Evolutionary conservation across 352 stramenopile species (phyloP).

Genomic region (Phytopythium ostracodes): DNA sequence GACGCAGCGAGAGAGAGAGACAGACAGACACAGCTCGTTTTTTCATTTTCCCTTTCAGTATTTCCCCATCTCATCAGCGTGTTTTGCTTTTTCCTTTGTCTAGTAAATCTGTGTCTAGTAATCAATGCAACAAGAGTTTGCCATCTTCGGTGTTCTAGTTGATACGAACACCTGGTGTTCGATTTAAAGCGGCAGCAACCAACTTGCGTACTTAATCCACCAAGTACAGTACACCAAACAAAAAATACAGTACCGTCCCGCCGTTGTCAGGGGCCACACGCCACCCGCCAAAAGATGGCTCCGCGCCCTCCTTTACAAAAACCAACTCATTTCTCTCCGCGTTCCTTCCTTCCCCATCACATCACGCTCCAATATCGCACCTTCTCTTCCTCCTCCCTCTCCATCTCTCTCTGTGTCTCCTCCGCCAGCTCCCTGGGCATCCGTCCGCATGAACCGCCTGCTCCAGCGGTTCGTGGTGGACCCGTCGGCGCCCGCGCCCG

Average conservation of each 20-base stretch:
- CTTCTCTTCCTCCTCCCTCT: too few species aligned
- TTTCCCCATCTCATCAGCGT: background rate
- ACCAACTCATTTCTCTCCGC: background rate
- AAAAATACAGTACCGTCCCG: background rate
- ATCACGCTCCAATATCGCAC: too few species aligned
- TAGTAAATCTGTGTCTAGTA: too few species aligned
- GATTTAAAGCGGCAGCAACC: too few species aligned
- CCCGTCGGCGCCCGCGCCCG: background rate
- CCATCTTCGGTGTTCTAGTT: too few species aligned
- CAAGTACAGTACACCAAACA: too few species aligned
- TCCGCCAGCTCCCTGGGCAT: too few species aligned
- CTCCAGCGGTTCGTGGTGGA: conserved; percentile 57
- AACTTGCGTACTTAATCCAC: background rate
- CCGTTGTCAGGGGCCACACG: background rate
- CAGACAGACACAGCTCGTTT: background rate
- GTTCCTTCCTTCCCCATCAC: background rate
- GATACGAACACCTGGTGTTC: too few species aligned
- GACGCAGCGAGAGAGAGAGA: background rate
- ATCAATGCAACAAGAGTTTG: too few species aligned
- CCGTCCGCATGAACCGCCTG: conserved; percentile 43
- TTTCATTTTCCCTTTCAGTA: background rate
- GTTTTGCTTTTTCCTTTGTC: too few species aligned
- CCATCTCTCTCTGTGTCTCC: too few species aligned
- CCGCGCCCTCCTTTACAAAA: background rate
- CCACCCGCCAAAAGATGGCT: background rate